Evolutionary conservation across 1,139 yeast genomes (phyloP).

Genomic region (Kodamaea arcana): DNA sequence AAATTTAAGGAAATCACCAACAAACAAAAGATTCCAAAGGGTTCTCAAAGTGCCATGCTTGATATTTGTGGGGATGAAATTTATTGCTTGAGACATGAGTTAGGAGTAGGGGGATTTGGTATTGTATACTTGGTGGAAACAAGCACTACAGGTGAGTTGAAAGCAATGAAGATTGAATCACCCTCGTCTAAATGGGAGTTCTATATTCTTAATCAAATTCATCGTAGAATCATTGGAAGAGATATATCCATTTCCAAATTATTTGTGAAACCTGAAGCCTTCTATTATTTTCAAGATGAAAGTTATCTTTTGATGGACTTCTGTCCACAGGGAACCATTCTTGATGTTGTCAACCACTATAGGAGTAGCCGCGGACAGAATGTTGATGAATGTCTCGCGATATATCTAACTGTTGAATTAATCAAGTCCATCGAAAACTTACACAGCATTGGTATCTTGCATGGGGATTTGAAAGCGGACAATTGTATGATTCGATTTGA

Average conservation of each 20-base stretch:
- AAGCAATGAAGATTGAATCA: constrained; percentile 71
- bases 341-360: constrained; percentile 63
- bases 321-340: constrained; percentile 67
- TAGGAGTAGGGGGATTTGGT: constrained; percentile 83
- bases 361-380: constrained; percentile 25
- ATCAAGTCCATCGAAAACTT: constrained; percentile 57
- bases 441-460: constrained; percentile 65
- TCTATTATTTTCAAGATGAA: constrained; percentile 65
- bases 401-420: constrained; percentile 63
- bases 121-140: constrained; percentile 73
- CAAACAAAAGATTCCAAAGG: constrained; percentile 31
- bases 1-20: constrained; percentile 34
- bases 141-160: constrained; percentile 46
- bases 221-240: constrained; percentile 25
- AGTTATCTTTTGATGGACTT: constrained; percentile 71
- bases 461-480: constrained; percentile 85
- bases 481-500: constrained; percentile 74
- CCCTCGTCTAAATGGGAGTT: constrained; percentile 82
- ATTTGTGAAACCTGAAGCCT: constrained; percentile 49
- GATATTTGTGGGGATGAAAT: constrained; percentile 49
- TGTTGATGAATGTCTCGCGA: constrained; percentile 59
- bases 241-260: constrained; percentile 15
- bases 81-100: constrained; percentile 53
- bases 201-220: constrained; percentile 61
- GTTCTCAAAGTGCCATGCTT: constrained; percentile 40